phyloP scores from a whole-genome alignment of 352 stramenopile genomes.

The Phytopythium chamaehyphon region DNA sequence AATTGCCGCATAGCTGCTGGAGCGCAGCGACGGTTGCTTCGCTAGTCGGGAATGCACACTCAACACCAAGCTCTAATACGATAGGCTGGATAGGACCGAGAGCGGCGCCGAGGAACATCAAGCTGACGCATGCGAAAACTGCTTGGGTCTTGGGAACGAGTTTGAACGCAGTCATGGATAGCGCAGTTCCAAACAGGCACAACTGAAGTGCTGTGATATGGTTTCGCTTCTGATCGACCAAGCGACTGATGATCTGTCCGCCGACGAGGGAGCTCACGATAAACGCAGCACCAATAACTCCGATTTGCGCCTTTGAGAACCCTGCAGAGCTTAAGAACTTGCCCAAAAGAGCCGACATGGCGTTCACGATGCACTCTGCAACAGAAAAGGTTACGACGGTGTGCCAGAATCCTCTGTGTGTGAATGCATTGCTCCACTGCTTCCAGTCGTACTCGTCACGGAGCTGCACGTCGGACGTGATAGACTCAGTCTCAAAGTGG shows the following conservation, averaged over 20 bases:
- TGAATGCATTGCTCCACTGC: constrained; percentile 64
- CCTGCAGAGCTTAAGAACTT: constrained; percentile 61
- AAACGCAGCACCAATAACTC: constrained; percentile 60
- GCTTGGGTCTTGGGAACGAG: constrained; percentile 28
- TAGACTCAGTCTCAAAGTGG: constrained; percentile 27
- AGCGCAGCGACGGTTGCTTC: constrained; percentile 71
- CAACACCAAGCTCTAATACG: constrained; percentile 62
- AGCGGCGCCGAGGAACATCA: constrained; percentile 50
- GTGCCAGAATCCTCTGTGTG: constrained; percentile 55
- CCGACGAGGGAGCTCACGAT: constrained; percentile 68
- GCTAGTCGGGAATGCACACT: constrained; percentile 71
- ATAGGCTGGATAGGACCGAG: constrained; percentile 67
- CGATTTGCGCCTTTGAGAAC: constrained; percentile 63
- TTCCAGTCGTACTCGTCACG: constrained; percentile 69
- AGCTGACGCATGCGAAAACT: constrained; percentile 30
- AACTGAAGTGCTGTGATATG: constrained; percentile 55
- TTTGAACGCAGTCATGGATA: constrained; percentile 43
- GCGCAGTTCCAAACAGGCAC: constrained; percentile 44
- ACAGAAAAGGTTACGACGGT: constrained; percentile 62
- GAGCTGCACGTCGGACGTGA: constrained; percentile 53
- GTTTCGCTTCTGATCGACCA: constrained; percentile 55
- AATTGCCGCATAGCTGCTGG: constrained; percentile 76
- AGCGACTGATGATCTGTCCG: constrained; percentile 60
- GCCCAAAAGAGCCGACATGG: constrained; percentile 62
- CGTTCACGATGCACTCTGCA: constrained; percentile 64